phyloP scores from a whole-genome alignment of 805 yeast genomes.

The Teunomyces pallodes region DNA sequence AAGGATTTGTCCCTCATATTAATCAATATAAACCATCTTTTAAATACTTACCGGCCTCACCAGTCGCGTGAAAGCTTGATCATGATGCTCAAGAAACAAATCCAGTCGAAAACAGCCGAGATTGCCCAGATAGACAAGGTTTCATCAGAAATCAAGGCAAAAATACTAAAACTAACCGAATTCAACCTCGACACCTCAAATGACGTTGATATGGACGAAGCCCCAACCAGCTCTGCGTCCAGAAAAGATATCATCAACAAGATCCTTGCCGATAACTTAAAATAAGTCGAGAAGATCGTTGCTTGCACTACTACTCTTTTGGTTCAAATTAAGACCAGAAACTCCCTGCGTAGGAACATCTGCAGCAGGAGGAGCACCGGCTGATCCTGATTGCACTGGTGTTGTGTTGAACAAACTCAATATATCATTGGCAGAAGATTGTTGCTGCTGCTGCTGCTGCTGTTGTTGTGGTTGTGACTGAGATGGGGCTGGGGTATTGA shows the following conservation, averaged over 20 bases:
- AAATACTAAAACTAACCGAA: slow-evolving; percentile 25
- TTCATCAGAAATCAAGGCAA: slow-evolving; percentile 36
- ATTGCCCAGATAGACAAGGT: slow-evolving; percentile 45
- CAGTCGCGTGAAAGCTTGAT: slow-evolving; percentile 90
- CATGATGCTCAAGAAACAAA: slow-evolving; percentile 66
- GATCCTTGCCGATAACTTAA: slow-evolving; percentile 12
- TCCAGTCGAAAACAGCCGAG: slow-evolving; percentile 58
- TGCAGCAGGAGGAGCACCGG: slow-evolving; percentile 6
- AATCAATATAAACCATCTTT: slow-evolving; percentile 85
- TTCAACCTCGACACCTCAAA: not conserved
- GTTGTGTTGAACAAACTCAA: slow-evolving; percentile 40
- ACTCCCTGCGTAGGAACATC: slow-evolving; percentile 1
- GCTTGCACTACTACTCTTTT: slow-evolving; percentile 11
- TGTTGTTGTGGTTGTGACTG: slow-evolving; percentile 7
- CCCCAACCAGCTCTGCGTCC: not conserved
- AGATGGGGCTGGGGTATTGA: slow-evolving; percentile 36
- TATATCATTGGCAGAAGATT: slow-evolving; percentile 39
- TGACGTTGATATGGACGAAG: slow-evolving; percentile 4
- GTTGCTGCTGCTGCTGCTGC: not conserved
- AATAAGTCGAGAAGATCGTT: slow-evolving; percentile 40
- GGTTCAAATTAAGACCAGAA: not conserved
- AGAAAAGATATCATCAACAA: slow-evolving; percentile 4
- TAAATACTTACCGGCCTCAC: slow-evolving; percentile 92
- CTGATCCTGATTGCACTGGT: not conserved
- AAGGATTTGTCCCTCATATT: slow-evolving; percentile 78